These are phyloP conservation scores for Saturnispora gosingensis DNA, from an alignment of 805 yeast species.

Conservation along the genomic window DNA sequence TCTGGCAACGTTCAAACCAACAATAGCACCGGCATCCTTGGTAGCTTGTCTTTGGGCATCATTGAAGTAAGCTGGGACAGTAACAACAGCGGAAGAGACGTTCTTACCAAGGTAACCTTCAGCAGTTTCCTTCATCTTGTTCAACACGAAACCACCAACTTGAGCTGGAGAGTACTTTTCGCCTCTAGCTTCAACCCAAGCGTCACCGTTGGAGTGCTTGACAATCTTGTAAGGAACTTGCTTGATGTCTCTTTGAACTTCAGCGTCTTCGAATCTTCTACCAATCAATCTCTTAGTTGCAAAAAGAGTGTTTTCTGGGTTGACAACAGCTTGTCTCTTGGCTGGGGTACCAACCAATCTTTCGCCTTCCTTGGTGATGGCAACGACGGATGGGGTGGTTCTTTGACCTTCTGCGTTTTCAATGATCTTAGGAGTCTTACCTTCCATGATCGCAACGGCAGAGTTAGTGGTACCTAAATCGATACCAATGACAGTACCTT, in stretches of 20 bases:
- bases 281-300: constrained; percentile 82
- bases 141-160: constrained; percentile 64
- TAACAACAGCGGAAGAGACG: constrained; percentile 82
- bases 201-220: constrained; percentile 55
- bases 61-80: constrained; percentile 86
- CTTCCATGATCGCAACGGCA: constrained; percentile 71
- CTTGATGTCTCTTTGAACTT: constrained; percentile 57
- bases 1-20: constrained; percentile 82
- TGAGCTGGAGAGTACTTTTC: constrained; percentile 55
- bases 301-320: constrained; percentile 69
- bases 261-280: constrained; percentile 55
- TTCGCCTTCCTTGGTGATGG: constrained; percentile 39
- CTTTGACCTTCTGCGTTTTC: constrained; percentile 74
- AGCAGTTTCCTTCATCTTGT: constrained; percentile 98
- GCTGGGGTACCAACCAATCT: constrained; percentile 61
- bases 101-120: constrained; percentile 83
- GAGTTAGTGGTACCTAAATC: constrained; percentile 84
- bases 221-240: constrained; percentile 58
- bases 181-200: constrained; percentile 49
- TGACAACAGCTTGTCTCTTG: constrained; percentile 65
- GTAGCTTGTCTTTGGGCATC: constrained; percentile 91
- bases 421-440: constrained; percentile 52
- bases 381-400: constrained; percentile 75
- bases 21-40: constrained; percentile 96
- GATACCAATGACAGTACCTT: constrained; percentile 57